phyloP scores from a whole-genome alignment of 345 rosid genomes.

The Sonneratia alba region DNA sequence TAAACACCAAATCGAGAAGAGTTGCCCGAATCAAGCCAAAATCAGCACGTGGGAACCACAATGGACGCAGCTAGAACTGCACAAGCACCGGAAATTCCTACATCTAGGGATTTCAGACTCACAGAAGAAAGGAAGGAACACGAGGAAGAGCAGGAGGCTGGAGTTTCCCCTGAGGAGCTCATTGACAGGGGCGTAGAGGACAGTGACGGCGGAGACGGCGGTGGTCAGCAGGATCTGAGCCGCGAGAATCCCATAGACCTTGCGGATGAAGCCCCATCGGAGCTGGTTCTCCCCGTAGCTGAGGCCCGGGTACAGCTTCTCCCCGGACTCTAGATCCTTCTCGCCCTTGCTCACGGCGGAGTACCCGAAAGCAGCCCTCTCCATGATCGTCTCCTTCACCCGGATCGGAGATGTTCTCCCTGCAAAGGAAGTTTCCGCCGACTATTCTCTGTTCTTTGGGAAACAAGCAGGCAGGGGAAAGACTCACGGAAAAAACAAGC shows the following conservation, averaged over 20 bases:
- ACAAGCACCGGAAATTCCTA: not conserved
- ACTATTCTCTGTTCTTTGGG: no score
- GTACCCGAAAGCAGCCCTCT: conserved; percentile 46
- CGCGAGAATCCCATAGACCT: conserved; percentile 76
- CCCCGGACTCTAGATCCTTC: conserved; percentile 51
- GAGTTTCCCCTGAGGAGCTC: conserved; percentile 55
- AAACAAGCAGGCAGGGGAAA: no score
- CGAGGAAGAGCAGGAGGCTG: conserved; percentile 63
- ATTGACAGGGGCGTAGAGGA: conserved; percentile 64
- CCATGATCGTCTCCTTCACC: not conserved
- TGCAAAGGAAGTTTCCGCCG: no score
- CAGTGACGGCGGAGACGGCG: conserved; percentile 54
- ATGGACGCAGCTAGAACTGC: no score
- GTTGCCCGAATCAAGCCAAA: not conserved
- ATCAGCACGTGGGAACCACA: not conserved
- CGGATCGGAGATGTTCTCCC: no score
- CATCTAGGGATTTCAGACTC: conserved; percentile 21
- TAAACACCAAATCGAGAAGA: not conserved
- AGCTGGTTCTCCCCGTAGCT: conserved; percentile 78
- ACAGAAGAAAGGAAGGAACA: conserved; percentile 67
- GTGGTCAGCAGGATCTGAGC: conserved; percentile 84
- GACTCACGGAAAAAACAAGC: no score
- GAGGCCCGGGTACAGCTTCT: conserved; percentile 69
- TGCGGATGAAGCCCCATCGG: conserved; percentile 91
- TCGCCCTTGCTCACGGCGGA: conserved; percentile 36